These are phyloP conservation scores for Diutina mesorugosa DNA, from an alignment of 1,139 yeast species.

Conservation along the genomic window DNA sequence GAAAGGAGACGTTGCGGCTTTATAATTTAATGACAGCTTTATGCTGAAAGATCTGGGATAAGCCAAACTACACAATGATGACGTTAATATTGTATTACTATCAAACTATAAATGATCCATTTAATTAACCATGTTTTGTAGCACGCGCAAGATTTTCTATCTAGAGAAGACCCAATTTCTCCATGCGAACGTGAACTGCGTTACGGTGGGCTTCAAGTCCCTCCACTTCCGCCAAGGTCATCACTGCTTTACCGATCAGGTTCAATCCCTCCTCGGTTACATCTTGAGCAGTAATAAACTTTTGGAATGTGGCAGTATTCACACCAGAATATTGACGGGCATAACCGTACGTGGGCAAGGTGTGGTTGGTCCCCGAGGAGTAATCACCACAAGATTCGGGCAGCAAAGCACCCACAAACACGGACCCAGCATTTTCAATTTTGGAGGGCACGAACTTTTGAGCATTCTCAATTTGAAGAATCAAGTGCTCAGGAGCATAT, in stretches of 20 bases:
- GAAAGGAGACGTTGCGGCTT: constrained; percentile 14
- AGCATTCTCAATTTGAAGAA: constrained; percentile 78
- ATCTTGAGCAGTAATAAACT: constrained; percentile 87
- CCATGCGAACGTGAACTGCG: constrained; percentile 90
- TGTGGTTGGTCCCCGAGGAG: constrained; percentile 95
- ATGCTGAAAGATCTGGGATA: background rate
- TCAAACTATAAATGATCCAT: background rate
- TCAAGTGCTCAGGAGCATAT: constrained; percentile 96
- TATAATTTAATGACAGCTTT: background rate
- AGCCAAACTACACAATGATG: background rate
- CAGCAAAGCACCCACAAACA: constrained; percentile 88
- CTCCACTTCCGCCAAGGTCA: constrained; percentile 93
- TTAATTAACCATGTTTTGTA: no score
- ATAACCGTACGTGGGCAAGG: constrained; percentile 95
- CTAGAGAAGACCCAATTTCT: constrained; percentile 41
- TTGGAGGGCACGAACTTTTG: constrained; percentile 49
- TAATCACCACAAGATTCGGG: constrained; percentile 99
- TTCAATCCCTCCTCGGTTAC: constrained; percentile 74
- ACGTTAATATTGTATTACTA: background rate
- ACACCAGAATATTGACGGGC: constrained; percentile 97
- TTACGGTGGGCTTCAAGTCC: constrained; percentile 95
- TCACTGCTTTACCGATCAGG: constrained; percentile 88
- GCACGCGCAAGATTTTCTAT: no score
- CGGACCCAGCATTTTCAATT: constrained; percentile 90
- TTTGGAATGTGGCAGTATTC: constrained; percentile 89